Evolutionary conservation across 257 asterid genomes (phyloP).

Genomic region (Cinchona pubescens): DNA sequence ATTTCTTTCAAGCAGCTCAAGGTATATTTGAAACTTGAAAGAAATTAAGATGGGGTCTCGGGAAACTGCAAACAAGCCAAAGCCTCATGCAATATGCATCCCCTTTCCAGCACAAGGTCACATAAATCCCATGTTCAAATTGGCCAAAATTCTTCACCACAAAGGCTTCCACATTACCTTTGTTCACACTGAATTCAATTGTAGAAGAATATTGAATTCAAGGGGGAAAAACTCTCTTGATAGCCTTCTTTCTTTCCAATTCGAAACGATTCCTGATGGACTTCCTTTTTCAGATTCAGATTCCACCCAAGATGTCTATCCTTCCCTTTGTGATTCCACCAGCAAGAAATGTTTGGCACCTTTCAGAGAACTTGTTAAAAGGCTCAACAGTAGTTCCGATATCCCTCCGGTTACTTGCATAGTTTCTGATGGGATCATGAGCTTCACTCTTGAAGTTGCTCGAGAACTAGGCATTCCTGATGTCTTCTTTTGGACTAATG

Average conservation of each 20-base stretch:
- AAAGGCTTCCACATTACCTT: slow-evolving; percentile 37
- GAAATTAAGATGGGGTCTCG: neutral
- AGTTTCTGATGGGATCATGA: slow-evolving; percentile 28
- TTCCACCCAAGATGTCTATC: slow-evolving; percentile 19
- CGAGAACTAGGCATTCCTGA: slow-evolving; percentile 20
- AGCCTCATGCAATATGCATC: slow-evolving; percentile 29
- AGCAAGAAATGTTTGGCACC: slow-evolving; percentile 22
- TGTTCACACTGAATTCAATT: slow-evolving; percentile 30
- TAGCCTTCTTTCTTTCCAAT: slow-evolving; percentile 18
- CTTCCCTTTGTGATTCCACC: slow-evolving; percentile 22
- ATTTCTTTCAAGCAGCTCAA: neutral
- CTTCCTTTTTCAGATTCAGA: slow-evolving; percentile 26
- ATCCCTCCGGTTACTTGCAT: slow-evolving; percentile 24
- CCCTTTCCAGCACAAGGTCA: slow-evolving; percentile 43
- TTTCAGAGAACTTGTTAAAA: slow-evolving; percentile 17
- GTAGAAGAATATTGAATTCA: slow-evolving; percentile 18
- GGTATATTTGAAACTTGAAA: neutral
- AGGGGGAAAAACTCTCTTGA: neutral
- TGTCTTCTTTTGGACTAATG: slow-evolving; percentile 22
- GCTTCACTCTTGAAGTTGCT: slow-evolving; percentile 20
- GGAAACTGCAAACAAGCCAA: neutral
- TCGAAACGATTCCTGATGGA: slow-evolving; percentile 32
- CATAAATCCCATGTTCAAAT: slow-evolving; percentile 34
- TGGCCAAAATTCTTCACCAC: slow-evolving; percentile 31
- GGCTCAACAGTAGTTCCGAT: neutral